Percentiles rank a stretch among this genome's conserved stretches.
phyloP scores from a whole-genome alignment of 208 protist genomes.

The Acanthamoeba lenticulata region DNA sequence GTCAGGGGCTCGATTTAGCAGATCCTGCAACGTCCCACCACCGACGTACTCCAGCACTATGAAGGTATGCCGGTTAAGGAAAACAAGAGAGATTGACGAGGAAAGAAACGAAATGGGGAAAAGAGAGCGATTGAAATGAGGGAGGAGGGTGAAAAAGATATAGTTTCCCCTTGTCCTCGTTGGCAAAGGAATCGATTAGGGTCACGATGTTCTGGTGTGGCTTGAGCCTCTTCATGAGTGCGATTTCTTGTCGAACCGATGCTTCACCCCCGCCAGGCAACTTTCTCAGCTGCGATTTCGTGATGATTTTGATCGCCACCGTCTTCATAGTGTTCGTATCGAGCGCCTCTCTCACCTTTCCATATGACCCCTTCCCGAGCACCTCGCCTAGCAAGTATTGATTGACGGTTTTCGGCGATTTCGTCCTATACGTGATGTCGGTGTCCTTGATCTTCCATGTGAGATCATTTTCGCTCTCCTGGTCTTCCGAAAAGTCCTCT shows the following conservation, averaged over 20 bases:
- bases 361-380: conserved; percentile 55
- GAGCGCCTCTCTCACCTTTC: conserved; percentile 63
- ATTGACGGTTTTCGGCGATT: conserved; percentile 64
- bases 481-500: conserved; percentile 57
- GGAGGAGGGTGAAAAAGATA: conserved; percentile 29
- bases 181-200: conserved; percentile 63
- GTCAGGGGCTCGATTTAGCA: conserved; percentile 42
- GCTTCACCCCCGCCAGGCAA: conserved; percentile 42
- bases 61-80: conserved; percentile 52
- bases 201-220: conserved; percentile 59
- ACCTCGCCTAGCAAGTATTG: conserved; percentile 61
- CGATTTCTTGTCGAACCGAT: conserved; percentile 53
- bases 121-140: neutral
- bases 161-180: conserved; percentile 67
- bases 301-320: conserved; percentile 60
- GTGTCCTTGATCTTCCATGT: conserved; percentile 67
- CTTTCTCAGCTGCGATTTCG: conserved; percentile 56
- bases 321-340: conserved; percentile 58
- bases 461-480: conserved; percentile 57
- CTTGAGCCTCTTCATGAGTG: conserved; percentile 66
- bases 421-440: conserved; percentile 49
- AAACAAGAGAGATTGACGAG: neutral
- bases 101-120: neutral
- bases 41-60: conserved; percentile 59
- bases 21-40: conserved; percentile 58